A percentile compares a stretch with the other conserved stretches of the same genome.
Conservation (phyloP, 495 filamentous ascomycete species). For the Tricharina praecox region DNA sequence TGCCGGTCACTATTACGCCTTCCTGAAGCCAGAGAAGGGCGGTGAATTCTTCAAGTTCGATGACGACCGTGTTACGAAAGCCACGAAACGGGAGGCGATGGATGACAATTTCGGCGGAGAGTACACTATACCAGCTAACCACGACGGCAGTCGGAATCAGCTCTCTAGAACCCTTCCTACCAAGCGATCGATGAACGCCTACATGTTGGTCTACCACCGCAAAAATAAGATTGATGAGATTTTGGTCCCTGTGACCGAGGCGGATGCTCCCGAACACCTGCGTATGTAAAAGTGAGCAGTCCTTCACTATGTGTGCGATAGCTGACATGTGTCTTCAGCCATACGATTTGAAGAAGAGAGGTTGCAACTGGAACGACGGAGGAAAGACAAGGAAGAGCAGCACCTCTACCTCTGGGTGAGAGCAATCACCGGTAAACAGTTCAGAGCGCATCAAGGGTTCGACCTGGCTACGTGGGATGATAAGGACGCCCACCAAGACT, state of each 20-base stretch:
- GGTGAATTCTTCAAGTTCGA: conserved; percentile 95
- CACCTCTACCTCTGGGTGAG: conserved; percentile 76
- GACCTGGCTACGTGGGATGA: conserved; percentile 62
- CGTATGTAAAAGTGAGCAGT: conserved; percentile 31
- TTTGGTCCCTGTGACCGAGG: conserved; percentile 51
- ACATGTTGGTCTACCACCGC: conserved; percentile 97
- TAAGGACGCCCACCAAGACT: conserved; percentile 36
- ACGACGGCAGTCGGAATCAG: conserved; percentile 44
- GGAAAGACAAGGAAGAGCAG: conserved; percentile 80
- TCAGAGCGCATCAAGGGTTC: conserved; percentile 63
- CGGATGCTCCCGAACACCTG: conserved; percentile 71
- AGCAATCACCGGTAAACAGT: conserved; percentile 62
- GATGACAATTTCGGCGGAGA: conserved; percentile 96
- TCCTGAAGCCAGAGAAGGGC: conserved; percentile 79
- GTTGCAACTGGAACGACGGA: conserved; percentile 49
- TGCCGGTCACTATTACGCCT: conserved; percentile 98
- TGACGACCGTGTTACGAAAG: conserved; percentile 86
- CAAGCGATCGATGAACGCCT: conserved; percentile 64
- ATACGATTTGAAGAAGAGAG: conserved; percentile 62
- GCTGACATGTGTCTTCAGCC: conserved; percentile 32
- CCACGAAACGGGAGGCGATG: conserved; percentile 75
- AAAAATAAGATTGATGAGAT: conserved; percentile 67
- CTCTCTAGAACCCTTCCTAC: conserved; percentile 49
- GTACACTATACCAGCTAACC: conserved; percentile 46
- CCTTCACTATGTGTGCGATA: background rate